Evolutionary conservation across 345 rosid species (phyloP), one percentile per base, ranked within the genome.

Genomic region (Excoecaria agallocha): DNA sequence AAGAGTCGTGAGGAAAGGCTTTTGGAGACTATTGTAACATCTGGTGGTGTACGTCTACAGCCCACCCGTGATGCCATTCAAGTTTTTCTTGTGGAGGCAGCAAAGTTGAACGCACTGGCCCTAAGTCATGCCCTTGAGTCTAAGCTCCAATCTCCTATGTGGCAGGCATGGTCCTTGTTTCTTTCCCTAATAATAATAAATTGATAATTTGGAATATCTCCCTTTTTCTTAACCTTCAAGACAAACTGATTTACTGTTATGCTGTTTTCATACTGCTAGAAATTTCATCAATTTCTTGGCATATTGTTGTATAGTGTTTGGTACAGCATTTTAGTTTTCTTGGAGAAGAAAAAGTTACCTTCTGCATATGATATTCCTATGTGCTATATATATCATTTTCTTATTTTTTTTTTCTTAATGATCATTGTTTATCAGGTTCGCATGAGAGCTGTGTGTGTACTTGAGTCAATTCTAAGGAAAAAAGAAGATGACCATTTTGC

Each of bases 31-130:
- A 82, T 96, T 80, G 97, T 93, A 54, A 93, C 97, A 76, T 84
- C 92, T 55, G 97, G 99, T 55, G 98, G 98, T 74, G 93, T 96
- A 69, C 96, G 99, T 22, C 79, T 96, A 68, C 97, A 96, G 80
- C 98, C 99, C 55, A 91, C 99, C 74, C 89, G 96, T 64, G 99
- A 96, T 86, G 92, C 96, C 39, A 81, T 93, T 80, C 94, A 89
- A 73, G 86, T 82, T 76, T 90, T 96, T 79, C 91, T 96, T 30
- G 68, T 73, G 68, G 98, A 91, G 87, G 99, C 97, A 79, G 88
- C 89, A 25, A 96, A 93, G 83, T 77, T 91, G 86, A 94, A 96
- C 72, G 83, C 89, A 51, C 70, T 90, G 87, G 83, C 88, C 66
- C 77, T 96, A 81, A 85, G 92, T 83, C 82, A 83, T 77, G 96